Evolutionary conservation across 1,284 basidiomycete species (phyloP), one percentile per base, ranked within the genome.

Genomic region (Inonotus obliquus): DNA sequence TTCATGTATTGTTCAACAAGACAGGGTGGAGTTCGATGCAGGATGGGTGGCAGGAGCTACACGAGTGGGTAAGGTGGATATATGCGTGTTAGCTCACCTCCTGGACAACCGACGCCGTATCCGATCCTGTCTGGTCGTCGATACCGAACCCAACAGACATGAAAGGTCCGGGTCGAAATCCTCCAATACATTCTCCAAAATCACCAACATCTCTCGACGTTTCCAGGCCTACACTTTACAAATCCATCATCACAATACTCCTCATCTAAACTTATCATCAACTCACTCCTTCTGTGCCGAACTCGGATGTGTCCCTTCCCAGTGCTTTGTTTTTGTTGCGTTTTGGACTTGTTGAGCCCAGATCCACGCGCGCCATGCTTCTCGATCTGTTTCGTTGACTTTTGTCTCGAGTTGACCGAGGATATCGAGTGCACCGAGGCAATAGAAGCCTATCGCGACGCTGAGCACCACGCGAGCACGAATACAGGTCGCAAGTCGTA

Each of bases 361-460:
- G 54, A 98, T 83, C 94, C 95, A 97, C 58, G 85, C 79, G 59
- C 76, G 78, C 90, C 91, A 95, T 2, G 70, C 72, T 38, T 80
- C 73, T n/a, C 83, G 81, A 61, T 91, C 85, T 5, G 70, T 67
- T 9, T 77, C 69, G 4, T 70, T 79, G 3, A 79, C 79, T 63
- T 81, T 81, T 5, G 75, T 72, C 10, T 81, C 70, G 2, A 91
- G 68, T 0, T 78, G 70, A 9, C 81, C 85, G 6, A 92, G 78
- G 17, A 96, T 74, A 69, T 94, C 93, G 29, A 96, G 74, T 0
- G 84, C 82, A 1, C 91, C 88, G 14, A 96, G 76, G 66, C 89
- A 91, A 70, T 96, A 96, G 76, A 92, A 96, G n/a, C 80, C 85
- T 49, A 94, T 70, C 1, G 90, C 92, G 67, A 94, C 77, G 67